Evolutionary conservation across 1,284 basidiomycete genomes (phyloP).

Genomic region (Apiotrichum mycotoxinovorans): DNA sequence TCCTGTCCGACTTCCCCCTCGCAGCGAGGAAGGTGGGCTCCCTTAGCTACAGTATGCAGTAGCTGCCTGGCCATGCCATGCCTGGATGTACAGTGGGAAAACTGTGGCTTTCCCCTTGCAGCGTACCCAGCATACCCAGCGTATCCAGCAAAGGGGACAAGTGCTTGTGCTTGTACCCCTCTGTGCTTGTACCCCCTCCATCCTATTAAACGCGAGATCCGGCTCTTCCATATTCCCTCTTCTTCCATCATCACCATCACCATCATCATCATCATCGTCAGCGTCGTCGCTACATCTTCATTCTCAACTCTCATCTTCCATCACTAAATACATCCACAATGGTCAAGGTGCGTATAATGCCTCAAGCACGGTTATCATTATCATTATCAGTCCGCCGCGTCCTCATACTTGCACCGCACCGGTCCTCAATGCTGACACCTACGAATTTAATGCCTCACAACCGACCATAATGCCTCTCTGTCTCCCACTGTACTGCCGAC

Average conservation of each 20-base stretch:
- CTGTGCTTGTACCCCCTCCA: too few species aligned
- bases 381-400: not conserved
- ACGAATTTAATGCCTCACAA: constrained; percentile 1
- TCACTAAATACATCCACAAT: constrained; percentile 23
- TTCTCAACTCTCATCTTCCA: not conserved
- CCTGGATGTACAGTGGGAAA: too few species aligned
- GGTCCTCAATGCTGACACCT: not conserved
- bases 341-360: constrained; percentile 36
- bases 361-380: not conserved
- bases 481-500: too few species aligned
- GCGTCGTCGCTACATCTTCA: not conserved
- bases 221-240: not conserved
- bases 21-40: too few species aligned
- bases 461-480: not conserved
- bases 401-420: not conserved
- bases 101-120: too few species aligned
- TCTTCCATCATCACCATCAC: not conserved
- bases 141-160: too few species aligned
- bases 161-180: too few species aligned
- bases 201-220: not conserved
- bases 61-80: too few species aligned
- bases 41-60: too few species aligned
- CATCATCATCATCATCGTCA: not conserved
- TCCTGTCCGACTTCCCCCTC: too few species aligned
- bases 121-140: too few species aligned